Conservation (phyloP, 352 stramenopile species). For the Globisporangium acanthophoron region DNA sequence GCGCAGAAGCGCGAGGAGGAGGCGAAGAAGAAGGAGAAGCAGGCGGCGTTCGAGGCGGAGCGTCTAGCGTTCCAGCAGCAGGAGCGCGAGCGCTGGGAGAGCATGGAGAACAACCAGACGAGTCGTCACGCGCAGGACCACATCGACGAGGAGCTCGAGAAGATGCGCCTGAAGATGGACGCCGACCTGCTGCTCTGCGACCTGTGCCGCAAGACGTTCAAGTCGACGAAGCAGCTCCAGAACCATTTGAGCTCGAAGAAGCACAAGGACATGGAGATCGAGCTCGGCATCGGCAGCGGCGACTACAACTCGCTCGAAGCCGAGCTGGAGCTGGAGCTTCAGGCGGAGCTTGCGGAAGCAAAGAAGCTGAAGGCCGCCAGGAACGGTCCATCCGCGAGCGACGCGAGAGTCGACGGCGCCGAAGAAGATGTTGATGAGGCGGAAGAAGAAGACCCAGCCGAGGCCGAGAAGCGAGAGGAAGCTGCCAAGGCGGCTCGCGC, state of each 20-base stretch:
- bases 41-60: conserved; percentile 54
- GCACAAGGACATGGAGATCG: conserved; percentile 66
- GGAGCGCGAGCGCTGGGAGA: conserved; percentile 53
- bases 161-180: conserved; percentile 61
- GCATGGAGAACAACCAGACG: conserved; percentile 27
- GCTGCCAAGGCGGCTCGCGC: conserved; percentile 34
- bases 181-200: conserved; percentile 66
- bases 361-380: conserved; percentile 19
- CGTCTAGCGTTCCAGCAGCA: conserved; percentile 65
- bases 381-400: background rate
- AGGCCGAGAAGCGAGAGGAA: conserved; percentile 22
- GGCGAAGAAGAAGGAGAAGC: conserved; percentile 44
- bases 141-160: conserved; percentile 63
- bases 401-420: background rate
- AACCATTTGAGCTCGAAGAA: conserved; percentile 83
- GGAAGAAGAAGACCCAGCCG: conserved; percentile 5
- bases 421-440: background rate
- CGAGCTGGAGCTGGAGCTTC: conserved; percentile 51
- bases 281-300: conserved; percentile 42
- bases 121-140: conserved; percentile 44
- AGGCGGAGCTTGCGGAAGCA: conserved; percentile 45
- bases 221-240: conserved; percentile 75
- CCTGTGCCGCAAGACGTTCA: conserved; percentile 81
- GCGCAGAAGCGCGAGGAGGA: conserved; percentile 44
- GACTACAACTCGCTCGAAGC: conserved; percentile 56